Conservation (phyloP, 768 basidiomycete genomes). For the Rhodotorula graminis region DNA sequence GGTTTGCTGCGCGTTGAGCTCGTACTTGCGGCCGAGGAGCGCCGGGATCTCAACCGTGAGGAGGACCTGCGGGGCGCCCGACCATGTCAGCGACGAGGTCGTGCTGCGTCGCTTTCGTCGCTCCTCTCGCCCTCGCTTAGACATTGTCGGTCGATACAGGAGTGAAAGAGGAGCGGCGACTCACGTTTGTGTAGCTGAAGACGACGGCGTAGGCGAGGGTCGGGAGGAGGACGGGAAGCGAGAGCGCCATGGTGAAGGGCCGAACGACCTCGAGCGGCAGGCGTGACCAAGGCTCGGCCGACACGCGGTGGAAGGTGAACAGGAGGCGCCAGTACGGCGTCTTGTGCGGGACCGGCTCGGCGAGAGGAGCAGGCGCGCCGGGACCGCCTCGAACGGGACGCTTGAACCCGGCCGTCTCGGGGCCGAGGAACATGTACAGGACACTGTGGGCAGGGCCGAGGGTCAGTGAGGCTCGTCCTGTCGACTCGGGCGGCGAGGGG, state of each 20-base stretch:
- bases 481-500: no score
- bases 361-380: background rate
- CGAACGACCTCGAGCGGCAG: slow-evolving; percentile 20
- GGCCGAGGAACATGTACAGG: slow-evolving; percentile 26
- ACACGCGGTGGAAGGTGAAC: slow-evolving; percentile 21
- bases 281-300: slow-evolving; percentile 12
- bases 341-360: background rate
- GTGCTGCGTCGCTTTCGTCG: no score
- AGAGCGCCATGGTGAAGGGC: slow-evolving; percentile 11
- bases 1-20: slow-evolving; percentile 36
- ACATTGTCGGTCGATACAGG: no score
- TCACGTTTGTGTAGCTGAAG: slow-evolving; percentile 30
- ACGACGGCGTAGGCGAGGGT: slow-evolving; percentile 19
- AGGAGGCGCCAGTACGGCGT: slow-evolving; percentile 27
- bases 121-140: no score
- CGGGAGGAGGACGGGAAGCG: slow-evolving; percentile 23
- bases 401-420: slow-evolving; percentile 32
- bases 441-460: background rate
- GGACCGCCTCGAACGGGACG: slow-evolving; percentile 16
- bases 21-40: slow-evolving; percentile 36
- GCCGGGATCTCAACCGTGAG: slow-evolving; percentile 37
- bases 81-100: no score
- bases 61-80: slow-evolving; percentile 9
- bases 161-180: no score
- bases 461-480: background rate